Conservation (phyloP, 306 rosid species). For the Boehmeria nivea region DNA sequence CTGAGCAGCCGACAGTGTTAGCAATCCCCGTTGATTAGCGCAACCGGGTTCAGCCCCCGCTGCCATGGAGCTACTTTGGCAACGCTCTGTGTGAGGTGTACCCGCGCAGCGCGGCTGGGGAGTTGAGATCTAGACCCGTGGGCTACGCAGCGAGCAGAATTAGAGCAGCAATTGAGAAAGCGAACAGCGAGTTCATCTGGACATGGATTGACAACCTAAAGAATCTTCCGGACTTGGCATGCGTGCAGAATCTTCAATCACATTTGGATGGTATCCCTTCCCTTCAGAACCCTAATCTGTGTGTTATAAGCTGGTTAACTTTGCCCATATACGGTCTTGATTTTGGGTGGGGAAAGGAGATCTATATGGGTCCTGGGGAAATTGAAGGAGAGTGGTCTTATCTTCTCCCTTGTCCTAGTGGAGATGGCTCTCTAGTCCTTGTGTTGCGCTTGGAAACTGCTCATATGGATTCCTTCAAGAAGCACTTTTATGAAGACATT, state of each 20-base stretch:
- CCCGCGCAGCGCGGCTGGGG: constrained; percentile 25
- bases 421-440: too few species aligned
- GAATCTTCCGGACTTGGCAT: too few species aligned
- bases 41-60: constrained; percentile 29
- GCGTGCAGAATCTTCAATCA: too few species aligned
- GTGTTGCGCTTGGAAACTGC: constrained; percentile 35
- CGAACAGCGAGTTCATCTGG: constrained; percentile 34
- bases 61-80: constrained; percentile 45
- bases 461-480: constrained; percentile 53
- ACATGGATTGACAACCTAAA: too few species aligned
- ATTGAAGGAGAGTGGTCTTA: constrained; percentile 41
- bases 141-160: constrained; percentile 41
- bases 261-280: too few species aligned
- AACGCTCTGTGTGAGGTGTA: constrained; percentile 31
- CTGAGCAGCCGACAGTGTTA: constrained; percentile 30
- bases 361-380: constrained; percentile 42
- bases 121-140: constrained; percentile 34
- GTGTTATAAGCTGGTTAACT: constrained; percentile 50
- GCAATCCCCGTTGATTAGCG: constrained; percentile 33
- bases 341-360: constrained; percentile 67
- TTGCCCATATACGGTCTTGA: constrained; percentile 47
- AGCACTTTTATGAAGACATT: constrained; percentile 39
- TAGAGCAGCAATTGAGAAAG: constrained; percentile 40
- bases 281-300: constrained; percentile 36
- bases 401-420: constrained; percentile 11